Evolutionary conservation across 352 stramenopile species (phyloP).

Genomic region (Blastocystis sp.): DNA sequence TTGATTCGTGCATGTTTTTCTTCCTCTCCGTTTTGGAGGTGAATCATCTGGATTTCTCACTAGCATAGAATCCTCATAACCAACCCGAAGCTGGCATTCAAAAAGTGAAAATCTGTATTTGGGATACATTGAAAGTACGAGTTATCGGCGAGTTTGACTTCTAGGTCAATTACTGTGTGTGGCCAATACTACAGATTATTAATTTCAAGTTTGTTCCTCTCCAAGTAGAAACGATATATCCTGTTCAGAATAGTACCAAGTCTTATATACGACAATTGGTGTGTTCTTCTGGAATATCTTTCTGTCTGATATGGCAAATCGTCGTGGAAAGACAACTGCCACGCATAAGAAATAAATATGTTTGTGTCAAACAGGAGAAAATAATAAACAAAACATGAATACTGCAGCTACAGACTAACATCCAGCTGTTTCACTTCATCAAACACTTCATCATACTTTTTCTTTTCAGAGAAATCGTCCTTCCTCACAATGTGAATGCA

Average conservation of each 20-base stretch:
- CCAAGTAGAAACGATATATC: background rate
- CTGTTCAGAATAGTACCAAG: constrained; percentile 14
- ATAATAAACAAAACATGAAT: constrained; percentile 1
- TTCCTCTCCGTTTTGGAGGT: constrained; percentile 42
- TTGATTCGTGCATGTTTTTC: constrained; percentile 40
- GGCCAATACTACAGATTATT: constrained; percentile 58
- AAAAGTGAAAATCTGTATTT: constrained; percentile 49
- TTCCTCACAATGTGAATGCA: constrained; percentile 90
- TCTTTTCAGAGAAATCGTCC: constrained; percentile 77
- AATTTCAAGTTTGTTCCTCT: constrained; percentile 50
- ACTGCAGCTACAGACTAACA: constrained; percentile 12
- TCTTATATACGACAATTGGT: constrained; percentile 33
- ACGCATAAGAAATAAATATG: background rate
- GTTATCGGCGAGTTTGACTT: background rate
- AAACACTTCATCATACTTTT: constrained; percentile 80
- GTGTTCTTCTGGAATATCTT: constrained; percentile 62
- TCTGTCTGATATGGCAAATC: constrained; percentile 53
- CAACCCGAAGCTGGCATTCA: constrained; percentile 46
- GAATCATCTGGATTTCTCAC: background rate
- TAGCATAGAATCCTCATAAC: constrained; percentile 33
- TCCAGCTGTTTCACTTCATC: constrained; percentile 76
- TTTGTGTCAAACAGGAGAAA: constrained; percentile 6
- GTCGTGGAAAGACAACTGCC: constrained; percentile 36
- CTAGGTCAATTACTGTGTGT: constrained; percentile 56
- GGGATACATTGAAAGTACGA: background rate